Conservation (phyloP, 2,329 filamentous ascomycete genomes). For the Trichoderma sp. region DNA sequence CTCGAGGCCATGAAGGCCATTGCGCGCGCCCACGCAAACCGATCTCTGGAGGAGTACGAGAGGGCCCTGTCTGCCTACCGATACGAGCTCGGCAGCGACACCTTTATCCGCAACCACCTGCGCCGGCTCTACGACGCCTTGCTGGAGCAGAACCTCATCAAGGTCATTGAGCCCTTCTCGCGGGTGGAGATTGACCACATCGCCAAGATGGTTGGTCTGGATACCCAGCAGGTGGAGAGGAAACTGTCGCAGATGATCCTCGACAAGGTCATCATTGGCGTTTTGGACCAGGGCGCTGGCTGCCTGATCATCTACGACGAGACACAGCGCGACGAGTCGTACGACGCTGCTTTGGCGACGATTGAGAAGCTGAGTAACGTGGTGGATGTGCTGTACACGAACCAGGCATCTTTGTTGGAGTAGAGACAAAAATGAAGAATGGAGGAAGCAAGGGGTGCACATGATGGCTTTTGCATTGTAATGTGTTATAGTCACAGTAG, state of each 20-base stretch:
- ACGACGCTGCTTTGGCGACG: constrained; percentile 90
- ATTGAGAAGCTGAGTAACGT: constrained; percentile 97
- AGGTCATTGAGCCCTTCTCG: constrained; percentile 98
- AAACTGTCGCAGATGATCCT: constrained; percentile 99
- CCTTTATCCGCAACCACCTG: constrained; percentile 96
- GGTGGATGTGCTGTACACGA: constrained; percentile 95
- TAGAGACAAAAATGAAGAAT: constrained; percentile 47
- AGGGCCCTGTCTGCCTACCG: constrained; percentile 86
- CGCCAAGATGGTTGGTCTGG: constrained; percentile 94
- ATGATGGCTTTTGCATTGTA: constrained; percentile 34
- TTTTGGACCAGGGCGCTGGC: constrained; percentile 94
- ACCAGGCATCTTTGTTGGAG: constrained; percentile 94
- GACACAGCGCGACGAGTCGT: constrained; percentile 87
- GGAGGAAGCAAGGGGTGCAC: not conserved
- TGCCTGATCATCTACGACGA: constrained; percentile 98
- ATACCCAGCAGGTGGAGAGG: constrained; percentile 94
- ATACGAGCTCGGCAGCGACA: constrained; percentile 89
- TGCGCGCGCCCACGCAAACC: constrained; percentile 90
- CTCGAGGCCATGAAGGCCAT: constrained; percentile 99
- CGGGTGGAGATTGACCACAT: constrained; percentile 96
- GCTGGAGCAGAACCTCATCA: constrained; percentile 99
- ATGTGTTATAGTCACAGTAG: constrained; percentile 37
- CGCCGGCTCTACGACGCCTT: constrained; percentile 96
- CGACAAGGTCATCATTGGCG: constrained; percentile 97
- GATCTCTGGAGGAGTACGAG: constrained; percentile 96